Evolutionary conservation across 306 rosid genomes (phyloP), one percentile per base, ranked within the genome.

Genomic region (Cicer yamashitae): DNA sequence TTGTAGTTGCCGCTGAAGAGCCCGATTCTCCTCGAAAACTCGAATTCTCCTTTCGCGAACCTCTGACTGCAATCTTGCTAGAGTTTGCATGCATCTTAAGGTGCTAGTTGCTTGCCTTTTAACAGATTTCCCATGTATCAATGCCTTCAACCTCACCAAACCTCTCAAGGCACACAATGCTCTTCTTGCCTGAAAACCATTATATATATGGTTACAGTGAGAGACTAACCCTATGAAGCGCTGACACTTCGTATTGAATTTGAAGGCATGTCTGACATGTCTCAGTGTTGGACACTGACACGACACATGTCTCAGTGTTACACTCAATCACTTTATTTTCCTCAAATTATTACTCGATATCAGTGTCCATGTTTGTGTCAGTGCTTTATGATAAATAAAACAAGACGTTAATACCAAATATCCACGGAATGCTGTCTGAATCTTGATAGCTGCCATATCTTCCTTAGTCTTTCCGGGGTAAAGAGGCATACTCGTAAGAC

Each of bases 21-120:
- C 92, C 80, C 54, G 92, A 39, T 93, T 93, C 80, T 93, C 92
- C 80, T 91, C 97, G 0, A 89, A 91, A 96, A 91, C 83, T 83
- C 91, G 89, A 56, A 89, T 82, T 67, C 96, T 81, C 79, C 96
- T 83, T 41, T 84, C 80, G 12, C 87, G 93, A 81, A 89, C 81
- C 83, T 91, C 89, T 41, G 89, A 88, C 74, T 93, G 92, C 38
- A 89, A 77, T 46, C 86, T 87, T 67, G 93, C 89, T 73, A 89
- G 84, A 34, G 96, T 88, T 84, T 89, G 93, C 93, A 93, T 93
- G 76, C 91, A 89, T 81, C 71, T 83, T 77, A 93, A 86, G 46
- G 96, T 86, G 72, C 84, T 80, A 6, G 74, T 52, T n/a, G 88
- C 93, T 84, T 93, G 96, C 53, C 89, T 76, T 84, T 88, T 82